These are phyloP conservation scores for Asterella californica DNA, from an alignment of 225 moss, liverwort and hornwort species.

Conservation along the genomic window DNA sequence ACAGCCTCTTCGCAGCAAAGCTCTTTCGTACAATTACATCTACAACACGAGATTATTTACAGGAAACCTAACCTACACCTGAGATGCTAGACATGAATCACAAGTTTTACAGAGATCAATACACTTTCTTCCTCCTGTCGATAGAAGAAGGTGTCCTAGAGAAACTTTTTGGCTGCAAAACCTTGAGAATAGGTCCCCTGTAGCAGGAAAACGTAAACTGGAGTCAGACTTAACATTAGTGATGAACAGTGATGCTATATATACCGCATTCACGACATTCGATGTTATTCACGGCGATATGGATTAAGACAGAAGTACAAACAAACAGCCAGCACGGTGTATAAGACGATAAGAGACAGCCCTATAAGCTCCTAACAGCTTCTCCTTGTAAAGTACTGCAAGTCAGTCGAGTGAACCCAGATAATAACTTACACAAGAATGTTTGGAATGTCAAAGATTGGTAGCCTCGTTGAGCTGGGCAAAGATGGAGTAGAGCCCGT, in stretches of 20 bases:
- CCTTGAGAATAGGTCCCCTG: constrained; percentile 38
- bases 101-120: neutral
- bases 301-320: neutral
- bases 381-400: neutral
- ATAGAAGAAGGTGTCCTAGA: constrained; percentile 33
- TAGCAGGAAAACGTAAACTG: neutral
- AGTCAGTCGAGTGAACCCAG: neutral
- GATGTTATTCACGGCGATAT: neutral
- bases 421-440: constrained; percentile 57
- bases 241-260: neutral
- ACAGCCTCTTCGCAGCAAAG: neutral
- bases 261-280: neutral
- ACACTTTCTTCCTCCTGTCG: constrained; percentile 24
- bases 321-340: neutral
- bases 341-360: neutral
- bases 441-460: constrained; percentile 81
- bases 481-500: constrained; percentile 32
- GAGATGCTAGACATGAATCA: neutral
- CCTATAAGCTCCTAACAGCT: too few relatives aligned
- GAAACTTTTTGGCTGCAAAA: constrained; percentile 32
- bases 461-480: constrained; percentile 53
- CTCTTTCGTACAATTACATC: neutral
- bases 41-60: constrained; percentile 10
- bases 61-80: neutral
- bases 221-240: neutral